Percentiles rank a stretch among this genome's conserved stretches.
These are phyloP conservation scores for Oleoguttula mirabilis DNA, from an alignment of 495 filamentous ascomycete species.

Conservation along the genomic window DNA sequence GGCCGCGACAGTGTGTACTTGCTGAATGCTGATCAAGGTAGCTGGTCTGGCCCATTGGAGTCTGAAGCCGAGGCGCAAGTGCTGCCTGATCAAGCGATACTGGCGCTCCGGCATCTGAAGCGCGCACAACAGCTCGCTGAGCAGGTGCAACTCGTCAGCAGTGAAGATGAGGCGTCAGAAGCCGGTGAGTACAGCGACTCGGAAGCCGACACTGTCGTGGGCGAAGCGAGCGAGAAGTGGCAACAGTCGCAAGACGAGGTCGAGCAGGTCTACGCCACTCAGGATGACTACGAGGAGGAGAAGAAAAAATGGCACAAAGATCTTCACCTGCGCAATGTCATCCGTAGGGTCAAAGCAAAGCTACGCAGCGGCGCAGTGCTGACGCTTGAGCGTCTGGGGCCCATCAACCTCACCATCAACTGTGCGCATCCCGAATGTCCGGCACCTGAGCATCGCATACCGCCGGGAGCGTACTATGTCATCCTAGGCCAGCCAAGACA, in stretches of 20 bases:
- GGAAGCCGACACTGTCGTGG: not conserved
- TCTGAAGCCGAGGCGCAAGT: not conserved
- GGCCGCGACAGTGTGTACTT: not conserved
- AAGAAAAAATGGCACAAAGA: too few species aligned
- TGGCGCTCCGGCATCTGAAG: not conserved
- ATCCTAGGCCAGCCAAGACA: not conserved
- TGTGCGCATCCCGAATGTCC: slow-evolving; percentile 4
- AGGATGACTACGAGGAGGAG: too few species aligned
- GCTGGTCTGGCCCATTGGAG: not conserved
- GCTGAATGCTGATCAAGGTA: not conserved
- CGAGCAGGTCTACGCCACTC: not conserved
- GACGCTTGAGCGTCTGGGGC: slow-evolving; percentile 1
- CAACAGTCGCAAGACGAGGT: not conserved
- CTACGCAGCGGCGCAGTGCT: not conserved
- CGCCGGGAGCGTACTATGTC: slow-evolving; percentile 4
- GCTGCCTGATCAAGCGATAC: not conserved
- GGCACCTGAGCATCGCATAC: not conserved
- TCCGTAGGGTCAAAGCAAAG: slow-evolving; percentile 1
- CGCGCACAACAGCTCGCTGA: not conserved
- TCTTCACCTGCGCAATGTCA: not conserved
- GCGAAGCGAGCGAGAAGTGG: too few species aligned
- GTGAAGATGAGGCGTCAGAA: not conserved
- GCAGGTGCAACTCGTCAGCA: not conserved
- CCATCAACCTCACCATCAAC: not conserved
- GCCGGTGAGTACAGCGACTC: not conserved